Percentiles rank a stretch among this genome's conserved stretches.
These are phyloP conservation scores for Volutella citrinella DNA, from an alignment of 2,329 filamentous ascomycete species.

Conservation along the genomic window DNA sequence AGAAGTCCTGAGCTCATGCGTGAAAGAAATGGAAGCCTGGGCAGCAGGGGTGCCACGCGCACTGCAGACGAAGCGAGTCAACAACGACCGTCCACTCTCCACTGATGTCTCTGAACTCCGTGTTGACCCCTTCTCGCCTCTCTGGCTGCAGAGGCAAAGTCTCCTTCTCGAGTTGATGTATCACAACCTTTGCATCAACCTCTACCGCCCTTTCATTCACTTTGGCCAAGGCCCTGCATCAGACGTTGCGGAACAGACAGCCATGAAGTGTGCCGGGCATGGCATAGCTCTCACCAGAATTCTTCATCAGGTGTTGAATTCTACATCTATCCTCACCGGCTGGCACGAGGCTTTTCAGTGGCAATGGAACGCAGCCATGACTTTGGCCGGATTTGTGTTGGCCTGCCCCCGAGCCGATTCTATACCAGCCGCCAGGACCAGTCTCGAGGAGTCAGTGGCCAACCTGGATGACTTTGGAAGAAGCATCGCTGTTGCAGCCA, in stretches of 20 bases:
- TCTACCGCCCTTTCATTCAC: too few species aligned
- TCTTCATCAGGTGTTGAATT: slow-evolving; percentile 17
- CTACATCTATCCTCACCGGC: slow-evolving; percentile 17
- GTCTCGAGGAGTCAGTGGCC: slow-evolving; percentile 35
- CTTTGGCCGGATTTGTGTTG: slow-evolving; percentile 29
- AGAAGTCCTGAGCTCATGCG: too few species aligned
- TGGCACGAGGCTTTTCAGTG: slow-evolving; percentile 24
- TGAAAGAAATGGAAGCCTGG: too few species aligned
- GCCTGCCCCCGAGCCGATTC: slow-evolving; percentile 27
- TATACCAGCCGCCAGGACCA: slow-evolving; percentile 9
- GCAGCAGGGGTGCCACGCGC: too few species aligned
- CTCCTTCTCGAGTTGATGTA: slow-evolving; percentile 39
- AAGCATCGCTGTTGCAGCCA: slow-evolving; percentile 37
- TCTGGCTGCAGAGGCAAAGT: slow-evolving; percentile 38
- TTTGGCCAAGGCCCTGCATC: too few species aligned
- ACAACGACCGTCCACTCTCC: too few species aligned
- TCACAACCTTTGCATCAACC: slow-evolving; percentile 33
- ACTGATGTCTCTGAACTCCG: slow-evolving; percentile 18
- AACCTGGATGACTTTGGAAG: slow-evolving; percentile 28
- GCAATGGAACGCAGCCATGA: slow-evolving; percentile 29
- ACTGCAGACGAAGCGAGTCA: too few species aligned
- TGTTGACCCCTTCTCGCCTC: slow-evolving; percentile 29
- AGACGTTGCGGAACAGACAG: too few species aligned
- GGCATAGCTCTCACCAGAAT: too few species aligned
- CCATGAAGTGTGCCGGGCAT: too few species aligned